Evolutionary conservation across 2,329 filamentous ascomycete species (phyloP), one percentile per base, ranked within the genome.

Genomic region (Monilinia fructigena): DNA sequence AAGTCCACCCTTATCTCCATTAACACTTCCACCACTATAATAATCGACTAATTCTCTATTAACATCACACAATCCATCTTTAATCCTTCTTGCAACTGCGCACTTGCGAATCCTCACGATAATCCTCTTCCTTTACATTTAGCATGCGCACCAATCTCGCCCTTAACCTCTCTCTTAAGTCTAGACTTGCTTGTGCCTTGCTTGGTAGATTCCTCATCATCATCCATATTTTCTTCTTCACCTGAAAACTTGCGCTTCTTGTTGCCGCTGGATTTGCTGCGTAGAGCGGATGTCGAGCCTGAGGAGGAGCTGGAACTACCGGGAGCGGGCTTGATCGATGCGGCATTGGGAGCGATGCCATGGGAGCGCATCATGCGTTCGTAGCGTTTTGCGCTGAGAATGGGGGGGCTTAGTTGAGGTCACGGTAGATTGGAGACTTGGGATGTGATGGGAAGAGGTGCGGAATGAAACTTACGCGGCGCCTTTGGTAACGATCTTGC

Each of bases 281-380:
- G 60, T 53, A 69, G 14, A 31, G 45, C 16, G 8, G 66, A 62
- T n/a, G 48, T n/a, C 26, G 60, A 38, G 42, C 56, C 8, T 8
- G 31, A 54, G 28, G 67, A 53, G 61, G 69, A 61, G 5, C 53
- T 59, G 16, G 67, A 67, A 8, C 71, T 65, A 10, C 55, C 69
- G 12, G 63, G 67, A 4, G 71, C 63, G 26, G 72, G 65, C 52
- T 75, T 75, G 62, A 71, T 67, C 14, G 66, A 66, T 42, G 69
- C 72, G 55, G 70, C 72, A 59, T 72, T 74, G 60, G 73, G 61
- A 12, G 70, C 61, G 64, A 88, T 83, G 35, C 80, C 81, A 70
- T 87, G 80, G 11, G 82, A 78, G 74, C 88, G 87, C 77, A 89
- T 80, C 74, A 91, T 81, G 42, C 88, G 84, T 76, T 89, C 86